Evolutionary conservation across 2,329 filamentous ascomycete genomes (phyloP), one percentile per base, ranked within the genome.

Genomic region (Trichoderma sp.): DNA sequence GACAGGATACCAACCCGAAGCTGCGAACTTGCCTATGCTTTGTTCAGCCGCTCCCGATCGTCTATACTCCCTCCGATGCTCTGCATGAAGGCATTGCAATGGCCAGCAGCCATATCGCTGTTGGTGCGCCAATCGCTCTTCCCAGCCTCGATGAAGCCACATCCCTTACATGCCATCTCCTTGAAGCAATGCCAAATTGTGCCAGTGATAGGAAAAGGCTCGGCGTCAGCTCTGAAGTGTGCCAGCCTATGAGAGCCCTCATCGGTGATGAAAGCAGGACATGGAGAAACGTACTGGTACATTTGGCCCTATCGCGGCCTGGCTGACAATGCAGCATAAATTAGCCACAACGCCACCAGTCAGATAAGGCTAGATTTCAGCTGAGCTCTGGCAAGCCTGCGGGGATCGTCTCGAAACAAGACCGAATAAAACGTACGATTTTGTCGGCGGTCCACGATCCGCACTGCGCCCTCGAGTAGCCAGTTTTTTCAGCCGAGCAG

Each of bases 331-430:
- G 57, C 57, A 43, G 66, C 56, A 62, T 61, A 49, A 61, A 55
- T 60, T 57, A 68, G 55, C 43, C 64, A 68, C 64, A 13, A 60
- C 63, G 58, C 66, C 43, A 68, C 49, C 58, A 52, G 57, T 60
- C 66, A 27, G 47, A 62, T 61, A 47, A 61, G 57, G 57, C 58
- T 62, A 61, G 66, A 56, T 35, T 68, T 62, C 66, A 68, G 66
- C 66, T 68, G 66, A 62, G 49, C 35, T 56, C 57, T 52, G 35
- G 49, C 58, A 61, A 62, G 49, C 58, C 58, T 68, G 66, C 57
- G 57, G 66, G 47, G 65, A 31, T 35, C 31, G 24, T 61, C 65
- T 61, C 65, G 57, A 68, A 49, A 68, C 57, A 59, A 43, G 57
- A 27, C 55, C n/a, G 61, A 59, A n/a, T 10, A 29, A 66, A 66